Base-by-base conservation (phyloP, 192 early-diverging fungal species). In the Rhizophagus sp. region DNA sequence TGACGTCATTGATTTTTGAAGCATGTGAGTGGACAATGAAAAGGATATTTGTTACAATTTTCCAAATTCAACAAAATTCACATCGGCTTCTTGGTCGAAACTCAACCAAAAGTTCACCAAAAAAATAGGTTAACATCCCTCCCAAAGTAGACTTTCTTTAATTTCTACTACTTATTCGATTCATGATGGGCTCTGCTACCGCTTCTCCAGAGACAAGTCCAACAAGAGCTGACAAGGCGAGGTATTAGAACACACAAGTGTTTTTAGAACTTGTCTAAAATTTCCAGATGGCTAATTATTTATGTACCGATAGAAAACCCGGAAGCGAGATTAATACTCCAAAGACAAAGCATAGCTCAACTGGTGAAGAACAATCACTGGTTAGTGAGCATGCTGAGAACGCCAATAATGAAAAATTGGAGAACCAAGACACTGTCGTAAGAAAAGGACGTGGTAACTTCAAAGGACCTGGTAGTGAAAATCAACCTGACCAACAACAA, bases 141-240 rank as follows among this genome's bases (percentile, higher is more conserved):
- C 57, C 62, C 64, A 62, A 77, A 63, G 44, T 77, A 77, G 76
- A 77, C 76, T 77, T 77, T 77, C 76, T 77, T 77, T 77, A 77
- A 77, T 49, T 62, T 77, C 44, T 47, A 47, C 76, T 77, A 77
- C 62, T 77, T 63, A 66, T 30, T 77, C 76, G 76, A 61, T 77
- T 77, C 76, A 77, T 34, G 41, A 77, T 77, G 76, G 76, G 62
- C 63, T 77, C 76, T 77, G 34, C 76, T 22, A 47, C 73, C 50
- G 50, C 76, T 77, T 66, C 76, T 66, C 76, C 76, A 64, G 76
- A 77, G n/a, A 47, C 76, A 64, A 77, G 76, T 77, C 76, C 76
- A n/a, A 66, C 76, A 30, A 66, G 76, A 39, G 33, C 64, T 77
- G 76, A 77, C 76, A 25, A 63, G 44, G 6, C 73, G 24, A 74